Evolutionary conservation across 2,329 filamentous ascomycete species (phyloP).

Genomic region (Rhynchosporium agropyri): DNA sequence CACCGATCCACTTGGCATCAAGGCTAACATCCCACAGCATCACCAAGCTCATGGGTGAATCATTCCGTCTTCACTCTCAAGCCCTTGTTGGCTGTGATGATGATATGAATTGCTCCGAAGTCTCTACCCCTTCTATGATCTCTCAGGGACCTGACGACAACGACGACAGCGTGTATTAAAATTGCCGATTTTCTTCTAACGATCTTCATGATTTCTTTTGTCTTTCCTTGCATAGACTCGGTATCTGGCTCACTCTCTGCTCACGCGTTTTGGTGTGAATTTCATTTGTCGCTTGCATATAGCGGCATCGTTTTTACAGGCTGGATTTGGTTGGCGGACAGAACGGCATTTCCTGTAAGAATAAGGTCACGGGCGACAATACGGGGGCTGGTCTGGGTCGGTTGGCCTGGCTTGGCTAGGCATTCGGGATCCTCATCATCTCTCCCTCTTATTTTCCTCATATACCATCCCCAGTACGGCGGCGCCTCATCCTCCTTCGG

Average conservation of each 20-base stretch:
- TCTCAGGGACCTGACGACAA: conserved; percentile 66
- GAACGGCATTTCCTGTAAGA: conserved; percentile 38
- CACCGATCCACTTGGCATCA: conserved; percentile 7
- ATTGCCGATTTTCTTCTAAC: conserved; percentile 35
- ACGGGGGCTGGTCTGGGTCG: conserved; percentile 43
- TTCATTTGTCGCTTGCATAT: conserved; percentile 44
- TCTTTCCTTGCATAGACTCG: conserved; percentile 41
- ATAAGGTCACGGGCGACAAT: conserved; percentile 51
- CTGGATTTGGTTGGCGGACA: conserved; percentile 23
- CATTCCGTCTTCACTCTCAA: conserved; percentile 95
- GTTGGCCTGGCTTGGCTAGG: conserved; percentile 36
- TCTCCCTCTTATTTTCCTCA: conserved; percentile 29
- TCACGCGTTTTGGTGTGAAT: conserved; percentile 28
- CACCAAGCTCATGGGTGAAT: conserved; percentile 95
- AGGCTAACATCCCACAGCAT: conserved; percentile 64
- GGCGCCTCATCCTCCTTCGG: conserved; percentile 24
- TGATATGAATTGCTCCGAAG: conserved; percentile 69
- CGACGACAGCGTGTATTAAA: conserved; percentile 69
- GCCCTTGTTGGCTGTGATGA: conserved; percentile 94
- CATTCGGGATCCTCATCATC: conserved; percentile 38
- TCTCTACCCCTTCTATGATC: conserved; percentile 71
- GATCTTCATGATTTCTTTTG: conserved; percentile 51
- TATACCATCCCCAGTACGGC: conserved; percentile 27
- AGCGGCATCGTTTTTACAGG: conserved; percentile 36
- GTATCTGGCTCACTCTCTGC: conserved; percentile 42